These are phyloP conservation scores for Phaeoacremonium minimum DNA, from an alignment of 2,329 filamentous ascomycete species.

Conservation along the genomic window DNA sequence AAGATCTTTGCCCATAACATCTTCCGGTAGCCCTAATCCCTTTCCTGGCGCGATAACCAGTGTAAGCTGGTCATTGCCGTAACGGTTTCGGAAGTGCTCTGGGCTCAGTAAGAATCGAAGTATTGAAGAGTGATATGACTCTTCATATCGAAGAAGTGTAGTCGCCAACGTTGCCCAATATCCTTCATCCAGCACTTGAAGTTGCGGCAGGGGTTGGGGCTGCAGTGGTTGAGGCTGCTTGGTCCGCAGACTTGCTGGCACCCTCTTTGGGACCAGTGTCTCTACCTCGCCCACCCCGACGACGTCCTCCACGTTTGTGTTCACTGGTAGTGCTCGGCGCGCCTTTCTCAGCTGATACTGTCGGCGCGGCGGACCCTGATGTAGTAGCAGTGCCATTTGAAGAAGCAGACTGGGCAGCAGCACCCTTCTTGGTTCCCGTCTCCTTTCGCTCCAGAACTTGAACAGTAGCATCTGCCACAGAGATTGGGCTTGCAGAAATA, in stretches of 20 bases:
- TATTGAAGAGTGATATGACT: no score
- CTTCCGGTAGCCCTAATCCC: no score
- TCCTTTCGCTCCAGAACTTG: slow-evolving; percentile 83
- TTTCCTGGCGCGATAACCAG: no score
- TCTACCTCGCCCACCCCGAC: slow-evolving; percentile 9
- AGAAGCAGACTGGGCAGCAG: slow-evolving; percentile 1
- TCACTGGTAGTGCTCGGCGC: not conserved
- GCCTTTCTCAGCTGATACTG: not conserved
- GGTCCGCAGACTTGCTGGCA: slow-evolving; percentile 5
- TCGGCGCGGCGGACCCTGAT: not conserved
- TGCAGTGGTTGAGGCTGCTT: slow-evolving; percentile 1
- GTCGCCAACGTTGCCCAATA: no score
- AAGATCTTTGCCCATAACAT: no score
- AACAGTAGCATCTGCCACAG: slow-evolving; percentile 80
- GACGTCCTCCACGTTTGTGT: slow-evolving; percentile 3
- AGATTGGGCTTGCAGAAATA: slow-evolving; percentile 73
- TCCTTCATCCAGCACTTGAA: slow-evolving; percentile 6
- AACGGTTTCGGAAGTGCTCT: no score
- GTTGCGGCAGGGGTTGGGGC: slow-evolving; percentile 1
- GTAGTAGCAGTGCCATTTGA: not conserved
- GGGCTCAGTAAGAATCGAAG: no score
- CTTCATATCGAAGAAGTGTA: no score
- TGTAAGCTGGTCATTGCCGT: no score
- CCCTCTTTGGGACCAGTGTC: slow-evolving; percentile 2
- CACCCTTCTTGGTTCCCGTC: slow-evolving; percentile 27